These are phyloP conservation scores for Leccinum obscurum DNA, from an alignment of 768 basidiomycete genomes.

Conservation along the genomic window DNA sequence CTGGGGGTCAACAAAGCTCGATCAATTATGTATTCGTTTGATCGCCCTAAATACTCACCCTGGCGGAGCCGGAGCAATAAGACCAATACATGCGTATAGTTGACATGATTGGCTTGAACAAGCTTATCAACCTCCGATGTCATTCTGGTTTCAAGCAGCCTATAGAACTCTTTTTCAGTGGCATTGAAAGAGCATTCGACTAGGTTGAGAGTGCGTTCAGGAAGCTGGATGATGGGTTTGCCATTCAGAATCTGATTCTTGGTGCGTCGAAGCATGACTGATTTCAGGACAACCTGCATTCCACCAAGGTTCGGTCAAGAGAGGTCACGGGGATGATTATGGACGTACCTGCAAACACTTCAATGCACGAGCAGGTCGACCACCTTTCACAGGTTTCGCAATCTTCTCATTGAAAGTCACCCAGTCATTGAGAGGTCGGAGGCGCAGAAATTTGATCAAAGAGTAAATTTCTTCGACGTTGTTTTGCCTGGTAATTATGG, in stretches of 20 bases:
- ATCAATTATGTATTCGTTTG: neutral
- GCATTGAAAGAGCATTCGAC: slow-evolving; percentile 76
- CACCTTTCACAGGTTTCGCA: slow-evolving; percentile 74
- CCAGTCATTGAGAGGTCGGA: slow-evolving; percentile 82
- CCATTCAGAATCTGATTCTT: slow-evolving; percentile 78
- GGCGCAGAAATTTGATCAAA: slow-evolving; percentile 83
- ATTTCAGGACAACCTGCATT: slow-evolving; percentile 71
- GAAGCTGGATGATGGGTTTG: slow-evolving; percentile 79
- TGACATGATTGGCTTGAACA: slow-evolving; percentile 50
- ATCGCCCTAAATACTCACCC: slow-evolving; percentile 47
- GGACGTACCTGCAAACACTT: slow-evolving; percentile 72
- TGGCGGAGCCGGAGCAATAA: slow-evolving; percentile 84
- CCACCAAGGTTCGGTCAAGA: neutral
- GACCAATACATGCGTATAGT: slow-evolving; percentile 70
- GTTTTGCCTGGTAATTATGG: slow-evolving; percentile 63
- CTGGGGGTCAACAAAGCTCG: slow-evolving; percentile 38
- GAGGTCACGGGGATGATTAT: neutral
- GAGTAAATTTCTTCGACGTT: slow-evolving; percentile 87
- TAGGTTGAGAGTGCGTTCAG: slow-evolving; percentile 67
- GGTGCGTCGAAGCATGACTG: slow-evolving; percentile 86
- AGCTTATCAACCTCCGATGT: slow-evolving; percentile 66
- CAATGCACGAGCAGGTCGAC: slow-evolving; percentile 65
- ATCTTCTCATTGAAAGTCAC: slow-evolving; percentile 78
- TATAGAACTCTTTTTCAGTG: slow-evolving; percentile 80
- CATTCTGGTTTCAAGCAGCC: slow-evolving; percentile 67